A percentile compares a stretch with the other conserved stretches of the same genome.
Conservation (phyloP, 2,329 filamentous ascomycete genomes). For the Apiospora kogelbergensis region DNA sequence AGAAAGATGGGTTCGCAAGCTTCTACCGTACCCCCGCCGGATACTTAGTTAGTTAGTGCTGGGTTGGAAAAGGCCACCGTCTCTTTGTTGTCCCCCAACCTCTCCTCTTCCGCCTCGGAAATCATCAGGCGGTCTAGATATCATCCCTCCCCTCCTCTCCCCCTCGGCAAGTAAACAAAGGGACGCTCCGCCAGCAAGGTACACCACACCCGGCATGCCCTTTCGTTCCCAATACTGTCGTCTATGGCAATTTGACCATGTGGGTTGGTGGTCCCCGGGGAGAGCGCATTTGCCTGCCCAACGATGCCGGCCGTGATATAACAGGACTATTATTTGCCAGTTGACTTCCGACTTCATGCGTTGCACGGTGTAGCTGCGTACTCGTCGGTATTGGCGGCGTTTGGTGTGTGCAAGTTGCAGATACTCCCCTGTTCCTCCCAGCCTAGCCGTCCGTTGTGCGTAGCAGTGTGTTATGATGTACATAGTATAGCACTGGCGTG, state of each 20-base stretch:
- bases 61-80: conserved; percentile 6
- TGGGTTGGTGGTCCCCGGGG: not conserved
- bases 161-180: conserved; percentile 1
- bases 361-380: not conserved
- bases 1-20: not conserved
- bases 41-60: conserved; percentile 4
- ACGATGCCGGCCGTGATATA: not conserved
- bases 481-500: too few species aligned
- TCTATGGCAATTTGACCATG: not conserved
- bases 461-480: not conserved
- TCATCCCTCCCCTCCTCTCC: not conserved
- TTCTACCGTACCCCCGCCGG: not conserved
- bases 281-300: not conserved
- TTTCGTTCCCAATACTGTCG: not conserved
- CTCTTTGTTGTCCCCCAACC: conserved; percentile 2
- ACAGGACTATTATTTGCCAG: not conserved
- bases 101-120: not conserved
- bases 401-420: not conserved
- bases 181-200: conserved; percentile 4
- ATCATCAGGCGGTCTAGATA: conserved; percentile 3
- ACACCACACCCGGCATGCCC: not conserved
- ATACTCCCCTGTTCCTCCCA: not conserved
- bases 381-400: not conserved
- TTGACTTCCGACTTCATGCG: not conserved
- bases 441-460: not conserved